These are phyloP conservation scores for Bassia scoparia DNA, from an alignment of 148 eudicot genomes.

Conservation along the genomic window DNA sequence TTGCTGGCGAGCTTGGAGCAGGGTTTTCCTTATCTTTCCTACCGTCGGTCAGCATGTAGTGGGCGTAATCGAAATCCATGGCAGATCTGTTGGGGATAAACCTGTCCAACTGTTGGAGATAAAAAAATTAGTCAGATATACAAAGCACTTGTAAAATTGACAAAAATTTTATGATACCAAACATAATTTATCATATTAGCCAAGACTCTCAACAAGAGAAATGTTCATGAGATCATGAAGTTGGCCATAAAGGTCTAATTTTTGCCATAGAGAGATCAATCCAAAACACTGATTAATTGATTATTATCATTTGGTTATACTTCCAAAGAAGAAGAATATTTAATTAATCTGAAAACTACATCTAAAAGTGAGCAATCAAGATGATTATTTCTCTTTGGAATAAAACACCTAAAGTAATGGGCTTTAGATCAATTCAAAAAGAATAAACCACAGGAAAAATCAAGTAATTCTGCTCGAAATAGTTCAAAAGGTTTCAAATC, in stretches of 20 bases:
- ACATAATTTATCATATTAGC: background rate
- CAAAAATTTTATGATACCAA: background rate
- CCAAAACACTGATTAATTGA: background rate
- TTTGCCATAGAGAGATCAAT: no score
- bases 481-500: no score
- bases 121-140: constrained; percentile 6
- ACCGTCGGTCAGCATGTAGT: constrained; percentile 80
- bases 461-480: no score
- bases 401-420: background rate
- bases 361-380: background rate
- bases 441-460: no score
- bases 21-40: constrained; percentile 83
- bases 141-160: background rate
- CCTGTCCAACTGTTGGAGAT: constrained; percentile 65
- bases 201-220: background rate
- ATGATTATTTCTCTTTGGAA: background rate
- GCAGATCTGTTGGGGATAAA: constrained; percentile 92
- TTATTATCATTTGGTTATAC: background rate
- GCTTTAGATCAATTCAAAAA: no score
- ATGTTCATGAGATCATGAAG: background rate
- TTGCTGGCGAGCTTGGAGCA: constrained; percentile 57
- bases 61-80: constrained; percentile 88
- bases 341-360: background rate
- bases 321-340: background rate
- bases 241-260: background rate